Evolutionary conservation across 768 basidiomycete species (phyloP), one percentile per base, ranked within the genome.

Genomic region (Tephrocybe sp.): DNA sequence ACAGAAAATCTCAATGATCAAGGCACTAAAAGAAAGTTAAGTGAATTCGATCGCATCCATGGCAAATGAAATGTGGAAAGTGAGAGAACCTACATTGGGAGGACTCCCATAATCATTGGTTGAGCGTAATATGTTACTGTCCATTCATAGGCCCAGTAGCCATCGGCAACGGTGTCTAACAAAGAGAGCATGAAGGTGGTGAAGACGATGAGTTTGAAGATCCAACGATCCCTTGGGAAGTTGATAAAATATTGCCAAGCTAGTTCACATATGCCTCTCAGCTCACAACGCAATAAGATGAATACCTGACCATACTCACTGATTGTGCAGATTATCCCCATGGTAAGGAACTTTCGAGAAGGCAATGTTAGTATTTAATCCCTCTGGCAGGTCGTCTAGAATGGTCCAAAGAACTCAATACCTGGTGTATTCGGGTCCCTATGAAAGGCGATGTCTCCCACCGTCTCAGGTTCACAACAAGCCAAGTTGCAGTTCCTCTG

Each of bases 381-480:
- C n/a, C n/a, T n/a, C n/a, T n/a, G 16, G 50, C 50, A 2, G 51
- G 51, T 10, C 45, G 46, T 15, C 41, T 47, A 2, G 51, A 53
- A 33, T 47, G 42, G 42, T 44, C 43, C 13, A 44, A 44, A 13
- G 43, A 44, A 8, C 27, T 31, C 30, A 22, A 42, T 11, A 44
- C 36, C 43, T 50, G 37, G 46, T 40, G 38, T 40, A 47, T 47
- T 12, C 46, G 46, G 10, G 38, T 47, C n/a, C 38, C 46, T 18
- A 2, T 47, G 16, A 24, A 2, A 2, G 36, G 45, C 46, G 46
- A 40, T 33, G 37, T 39, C 23, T 27, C 23, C 11, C n/a, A 21
- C 38, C 45, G 45, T 18, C n/a, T 46, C 15, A 46, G 38, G 30
- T 47, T 47, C 29, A 39, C 38, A 8, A 47, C 16, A 29, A 31